phyloP scores from a whole-genome alignment of 2,329 filamentous ascomycete species.

The Aureobasidium lini region DNA sequence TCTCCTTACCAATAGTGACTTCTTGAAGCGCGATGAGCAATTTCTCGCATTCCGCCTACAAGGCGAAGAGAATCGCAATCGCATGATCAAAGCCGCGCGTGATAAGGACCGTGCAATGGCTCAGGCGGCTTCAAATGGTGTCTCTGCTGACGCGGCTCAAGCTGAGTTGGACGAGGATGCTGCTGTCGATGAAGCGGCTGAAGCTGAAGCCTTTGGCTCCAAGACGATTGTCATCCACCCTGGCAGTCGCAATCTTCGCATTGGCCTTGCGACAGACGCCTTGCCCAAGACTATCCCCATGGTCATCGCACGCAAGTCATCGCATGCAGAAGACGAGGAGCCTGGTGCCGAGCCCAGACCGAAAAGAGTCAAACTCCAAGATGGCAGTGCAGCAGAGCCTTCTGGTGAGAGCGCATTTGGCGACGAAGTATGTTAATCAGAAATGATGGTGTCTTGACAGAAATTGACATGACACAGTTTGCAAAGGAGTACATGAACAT shows the following conservation, averaged over 20 bases:
- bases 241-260: slow-evolving; percentile 88
- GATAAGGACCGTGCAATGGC: slow-evolving; percentile 81
- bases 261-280: slow-evolving; percentile 92
- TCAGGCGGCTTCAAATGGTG: slow-evolving; percentile 61
- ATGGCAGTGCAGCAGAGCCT: slow-evolving; percentile 52
- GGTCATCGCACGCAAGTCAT: slow-evolving; percentile 74
- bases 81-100: slow-evolving; percentile 76
- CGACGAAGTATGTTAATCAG: slow-evolving; percentile 54
- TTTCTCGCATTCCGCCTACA: slow-evolving; percentile 82
- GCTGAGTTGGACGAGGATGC: slow-evolving; percentile 40
- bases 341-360: slow-evolving; percentile 70
- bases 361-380: slow-evolving; percentile 54
- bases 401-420: slow-evolving; percentile 70
- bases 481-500: slow-evolving; percentile 66
- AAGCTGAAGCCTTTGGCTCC: slow-evolving; percentile 64
- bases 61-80: slow-evolving; percentile 76
- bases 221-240: slow-evolving; percentile 93
- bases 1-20: slow-evolving; percentile 56
- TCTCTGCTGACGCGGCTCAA: slow-evolving; percentile 39
- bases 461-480: slow-evolving; percentile 36
- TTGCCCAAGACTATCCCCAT: slow-evolving; percentile 91
- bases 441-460: background rate
- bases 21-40: slow-evolving; percentile 97
- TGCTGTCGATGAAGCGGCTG: slow-evolving; percentile 49
- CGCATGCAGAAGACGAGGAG: slow-evolving; percentile 75